phyloP scores from a whole-genome alignment of 257 asterid species.

The Penstemon barbatus region DNA sequence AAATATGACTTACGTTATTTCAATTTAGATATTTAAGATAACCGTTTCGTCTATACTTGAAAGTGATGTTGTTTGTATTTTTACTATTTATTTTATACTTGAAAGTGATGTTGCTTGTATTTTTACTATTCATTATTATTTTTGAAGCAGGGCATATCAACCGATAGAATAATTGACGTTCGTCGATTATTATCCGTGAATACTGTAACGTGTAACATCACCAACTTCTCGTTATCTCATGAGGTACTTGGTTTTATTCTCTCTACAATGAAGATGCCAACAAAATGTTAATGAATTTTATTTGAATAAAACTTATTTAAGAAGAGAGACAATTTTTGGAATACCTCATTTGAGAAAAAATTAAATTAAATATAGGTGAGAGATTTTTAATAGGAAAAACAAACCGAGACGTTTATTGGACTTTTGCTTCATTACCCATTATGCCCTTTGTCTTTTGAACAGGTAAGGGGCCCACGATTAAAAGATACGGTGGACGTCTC shows the following conservation, averaged over 20 bases:
- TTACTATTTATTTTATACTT: background rate
- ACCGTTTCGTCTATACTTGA: background rate
- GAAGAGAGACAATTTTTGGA: background rate
- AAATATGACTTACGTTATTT: background rate
- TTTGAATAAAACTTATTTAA: background rate
- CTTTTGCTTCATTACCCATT: background rate
- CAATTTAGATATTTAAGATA: background rate
- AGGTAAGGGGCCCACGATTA: slow-evolving; percentile 86
- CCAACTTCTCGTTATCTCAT: slow-evolving; percentile 71
- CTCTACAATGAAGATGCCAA: background rate
- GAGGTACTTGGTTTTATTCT: slow-evolving; percentile 52
- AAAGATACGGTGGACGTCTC: slow-evolving; percentile 91
- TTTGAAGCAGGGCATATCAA: slow-evolving; percentile 70
- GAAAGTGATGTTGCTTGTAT: too few species aligned
- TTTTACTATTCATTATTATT: background rate
- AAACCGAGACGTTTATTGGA: background rate
- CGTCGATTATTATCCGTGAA: slow-evolving; percentile 62
- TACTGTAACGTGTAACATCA: slow-evolving; percentile 55
- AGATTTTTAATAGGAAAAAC: too few species aligned
- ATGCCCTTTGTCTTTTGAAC: slow-evolving; percentile 22
- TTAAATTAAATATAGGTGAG: too few species aligned
- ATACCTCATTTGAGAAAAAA: background rate
- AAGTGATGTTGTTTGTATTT: too few species aligned
- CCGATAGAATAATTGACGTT: slow-evolving; percentile 70
- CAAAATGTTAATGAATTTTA: background rate